Evolutionary conservation across 2,329 filamentous ascomycete genomes (phyloP), one percentile per base, ranked within the genome.

Genomic region (Trichophyton verrucosum): DNA sequence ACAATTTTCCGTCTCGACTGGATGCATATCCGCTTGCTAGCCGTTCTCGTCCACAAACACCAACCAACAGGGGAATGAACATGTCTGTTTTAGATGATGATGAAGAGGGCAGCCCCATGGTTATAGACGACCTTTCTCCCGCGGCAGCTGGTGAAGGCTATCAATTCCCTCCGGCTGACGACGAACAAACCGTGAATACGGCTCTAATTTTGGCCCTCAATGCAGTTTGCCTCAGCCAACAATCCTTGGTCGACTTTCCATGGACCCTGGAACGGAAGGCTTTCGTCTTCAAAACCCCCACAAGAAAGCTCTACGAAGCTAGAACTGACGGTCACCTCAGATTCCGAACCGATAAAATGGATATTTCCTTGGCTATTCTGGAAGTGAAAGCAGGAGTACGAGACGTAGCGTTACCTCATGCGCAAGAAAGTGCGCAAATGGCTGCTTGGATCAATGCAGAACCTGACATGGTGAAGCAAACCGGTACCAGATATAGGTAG

Each of bases 391-490:
- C 22, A n/a, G 24, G 24, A 27, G 24, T 27, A 27, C 24, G 24
- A 27, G 24, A 27, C 5, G 24, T 27, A 27, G 24, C 24, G 24
- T 27, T 27, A 27, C 24, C 55, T 47, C 20, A 62, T 56, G 59
- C 13, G 20, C 62, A 65, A 30, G 64, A 64, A 40, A 63, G 42
- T 17, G 64, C 64, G 0, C 64, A 63, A 44, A 62, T 65, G 61
- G 64, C 60, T 22, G 61, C 62, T 24, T 65, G 64, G 64, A 64
- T 65, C 2, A 33, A 53, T 58, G 59, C 47, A n/a, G 61, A 63
- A 17, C 63, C 63, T 17, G 51, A 61, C 24, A 1, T 30, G 56
- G 24, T 27, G 24, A 27, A 27, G 24, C 24, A 20, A 58, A 9
- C 33, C 1, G 8, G 17, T n/a, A n/a, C 8, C 9, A n/a, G 13